Conservation (phyloP, 495 filamentous ascomycete species). For the Bacidia gigantensis region DNA sequence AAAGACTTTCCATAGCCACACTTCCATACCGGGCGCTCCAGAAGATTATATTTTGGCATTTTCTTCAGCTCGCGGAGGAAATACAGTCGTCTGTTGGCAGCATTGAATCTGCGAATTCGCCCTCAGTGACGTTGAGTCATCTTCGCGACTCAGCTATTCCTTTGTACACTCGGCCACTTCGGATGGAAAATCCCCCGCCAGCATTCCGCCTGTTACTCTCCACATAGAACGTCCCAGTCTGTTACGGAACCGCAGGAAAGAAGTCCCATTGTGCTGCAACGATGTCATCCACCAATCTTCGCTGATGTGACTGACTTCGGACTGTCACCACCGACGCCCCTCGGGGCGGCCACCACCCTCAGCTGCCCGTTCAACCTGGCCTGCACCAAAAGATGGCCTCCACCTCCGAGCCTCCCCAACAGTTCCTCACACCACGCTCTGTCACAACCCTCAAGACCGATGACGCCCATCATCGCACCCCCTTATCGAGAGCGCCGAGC, state of each 20-base stretch:
- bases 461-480: constrained; percentile 29
- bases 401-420: constrained; percentile 21
- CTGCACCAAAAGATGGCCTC: constrained; percentile 1
- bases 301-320: constrained; percentile 1
- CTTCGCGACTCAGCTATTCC: background rate
- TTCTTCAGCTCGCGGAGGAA: background rate
- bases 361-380: too few species aligned
- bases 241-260: too few species aligned
- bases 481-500: constrained; percentile 47
- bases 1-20: background rate
- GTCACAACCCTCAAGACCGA: constrained; percentile 42
- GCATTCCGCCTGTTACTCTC: too few species aligned
- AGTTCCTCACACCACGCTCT: constrained; percentile 34
- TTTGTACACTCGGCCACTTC: background rate
- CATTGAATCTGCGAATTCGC: background rate
- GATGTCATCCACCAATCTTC: background rate
- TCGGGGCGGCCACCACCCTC: background rate
- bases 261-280: background rate
- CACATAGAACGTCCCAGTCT: too few species aligned
- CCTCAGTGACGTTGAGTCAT: background rate
- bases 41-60: background rate
- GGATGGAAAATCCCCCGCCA: background rate
- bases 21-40: background rate
- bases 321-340: background rate
- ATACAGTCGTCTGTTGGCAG: background rate